Evolutionary conservation across 768 basidiomycete genomes (phyloP).

Genomic region (Boletus reticuloceps): DNA sequence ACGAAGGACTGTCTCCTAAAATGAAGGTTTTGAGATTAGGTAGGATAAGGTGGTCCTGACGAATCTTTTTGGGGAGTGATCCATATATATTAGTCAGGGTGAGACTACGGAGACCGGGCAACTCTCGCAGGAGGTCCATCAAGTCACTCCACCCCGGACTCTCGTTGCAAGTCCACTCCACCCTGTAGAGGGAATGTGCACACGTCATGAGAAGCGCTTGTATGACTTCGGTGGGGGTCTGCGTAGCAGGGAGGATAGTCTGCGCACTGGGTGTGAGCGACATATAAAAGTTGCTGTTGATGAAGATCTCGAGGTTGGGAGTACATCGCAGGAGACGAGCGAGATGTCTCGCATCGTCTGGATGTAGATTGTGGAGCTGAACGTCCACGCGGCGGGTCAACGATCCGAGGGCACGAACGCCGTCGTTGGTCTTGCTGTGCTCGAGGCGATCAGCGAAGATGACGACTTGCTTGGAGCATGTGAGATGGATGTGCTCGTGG

Average conservation of each 20-base stretch:
- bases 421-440: conserved; percentile 15
- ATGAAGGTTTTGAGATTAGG: conserved; percentile 42
- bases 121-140: conserved; percentile 32
- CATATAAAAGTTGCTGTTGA: conserved; percentile 37
- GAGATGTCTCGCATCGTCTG: conserved; percentile 18
- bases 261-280: conserved; percentile 18
- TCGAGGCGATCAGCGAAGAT: conserved; percentile 36
- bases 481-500: conserved; percentile 41
- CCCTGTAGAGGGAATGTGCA: conserved; percentile 35
- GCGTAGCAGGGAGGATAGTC: conserved; percentile 19
- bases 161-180: conserved; percentile 48
- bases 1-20: conserved; percentile 34
- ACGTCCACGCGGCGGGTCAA: conserved; percentile 44
- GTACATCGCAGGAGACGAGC: conserved; percentile 39
- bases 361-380: conserved; percentile 34
- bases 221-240: conserved; percentile 34
- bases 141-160: conserved; percentile 41
- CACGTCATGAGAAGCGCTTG: conserved; percentile 33
- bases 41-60: conserved; percentile 28
- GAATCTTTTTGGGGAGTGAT: conserved; percentile 21
- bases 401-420: conserved; percentile 35
- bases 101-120: conserved; percentile 38
- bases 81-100: conserved; percentile 41
- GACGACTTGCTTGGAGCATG: conserved; percentile 34
- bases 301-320: conserved; percentile 44